Evolutionary conservation across 805 yeast genomes (phyloP).

Genomic region (Lipomyces orientalis): DNA sequence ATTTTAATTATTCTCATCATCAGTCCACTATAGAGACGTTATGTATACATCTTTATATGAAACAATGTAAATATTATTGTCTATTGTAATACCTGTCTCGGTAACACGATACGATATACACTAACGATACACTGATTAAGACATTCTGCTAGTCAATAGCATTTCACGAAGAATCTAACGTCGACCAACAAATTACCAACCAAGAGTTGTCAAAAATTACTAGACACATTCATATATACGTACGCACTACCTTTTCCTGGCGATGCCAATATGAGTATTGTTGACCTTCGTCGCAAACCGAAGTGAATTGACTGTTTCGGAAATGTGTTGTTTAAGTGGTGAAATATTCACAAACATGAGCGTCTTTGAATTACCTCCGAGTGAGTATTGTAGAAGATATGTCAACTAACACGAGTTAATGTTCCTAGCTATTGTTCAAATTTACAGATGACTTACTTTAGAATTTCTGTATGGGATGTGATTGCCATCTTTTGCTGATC

Average conservation of each 20-base stretch:
- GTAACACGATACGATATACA: not conserved
- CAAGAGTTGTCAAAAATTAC: not conserved
- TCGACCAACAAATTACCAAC: not conserved
- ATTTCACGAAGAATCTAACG: not conserved
- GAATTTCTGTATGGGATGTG: constrained; percentile 76
- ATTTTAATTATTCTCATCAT: not conserved
- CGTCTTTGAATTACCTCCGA: constrained; percentile 86
- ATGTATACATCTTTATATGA: not conserved
- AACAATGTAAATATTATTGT: not conserved
- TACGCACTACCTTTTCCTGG: constrained; percentile 19
- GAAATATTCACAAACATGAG: constrained; percentile 92
- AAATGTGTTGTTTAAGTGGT: constrained; percentile 63
- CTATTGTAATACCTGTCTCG: not conserved
- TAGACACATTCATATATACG: not conserved
- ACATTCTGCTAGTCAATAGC: not conserved
- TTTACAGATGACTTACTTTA: constrained; percentile 44
- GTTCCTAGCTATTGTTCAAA: not conserved
- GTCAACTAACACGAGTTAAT: constrained; percentile 55
- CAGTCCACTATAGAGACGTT: not conserved
- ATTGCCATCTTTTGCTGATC: constrained; percentile 46
- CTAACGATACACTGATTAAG: not conserved
- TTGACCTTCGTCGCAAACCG: constrained; percentile 76
- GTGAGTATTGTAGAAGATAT: constrained; percentile 78
- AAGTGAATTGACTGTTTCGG: constrained; percentile 82
- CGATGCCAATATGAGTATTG: constrained; percentile 41